Evolutionary conservation across 1,284 basidiomycete genomes (phyloP).

Genomic region (Ustilago xerochloae): DNA sequence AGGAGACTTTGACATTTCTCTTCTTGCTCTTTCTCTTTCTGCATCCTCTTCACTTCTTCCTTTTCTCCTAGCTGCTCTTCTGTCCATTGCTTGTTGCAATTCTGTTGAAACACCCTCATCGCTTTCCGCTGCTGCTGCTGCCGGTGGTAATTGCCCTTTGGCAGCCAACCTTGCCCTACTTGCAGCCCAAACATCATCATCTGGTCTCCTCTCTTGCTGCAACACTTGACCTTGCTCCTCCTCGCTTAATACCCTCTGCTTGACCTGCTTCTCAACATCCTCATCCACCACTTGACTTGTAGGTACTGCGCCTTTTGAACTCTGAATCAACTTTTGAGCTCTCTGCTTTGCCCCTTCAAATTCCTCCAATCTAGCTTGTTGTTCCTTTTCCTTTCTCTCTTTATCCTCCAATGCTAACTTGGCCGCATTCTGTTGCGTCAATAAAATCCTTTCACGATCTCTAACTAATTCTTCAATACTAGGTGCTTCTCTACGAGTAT

Average conservation of each 20-base stretch:
- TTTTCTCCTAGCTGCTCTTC: slow-evolving; percentile 28
- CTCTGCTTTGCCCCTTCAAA: slow-evolving; percentile 13
- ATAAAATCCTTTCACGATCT: slow-evolving; percentile 24
- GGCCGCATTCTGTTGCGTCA: slow-evolving; percentile 34
- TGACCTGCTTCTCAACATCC: neutral
- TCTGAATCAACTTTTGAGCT: slow-evolving; percentile 17
- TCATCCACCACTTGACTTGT: slow-evolving; percentile 24
- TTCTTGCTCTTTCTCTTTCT: slow-evolving; percentile 26
- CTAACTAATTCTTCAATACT: slow-evolving; percentile 47
- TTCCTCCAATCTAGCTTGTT: slow-evolving; percentile 16
- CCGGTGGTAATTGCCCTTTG: slow-evolving; percentile 19
- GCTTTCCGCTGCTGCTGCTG: neutral
- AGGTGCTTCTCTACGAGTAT: slow-evolving; percentile 56
- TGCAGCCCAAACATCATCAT: slow-evolving; percentile 44
- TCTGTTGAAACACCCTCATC: neutral
- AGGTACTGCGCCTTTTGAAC: neutral
- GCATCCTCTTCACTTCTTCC: slow-evolving; percentile 11
- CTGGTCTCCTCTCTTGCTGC: slow-evolving; percentile 19
- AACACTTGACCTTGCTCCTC: neutral
- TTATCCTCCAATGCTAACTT: slow-evolving; percentile 26
- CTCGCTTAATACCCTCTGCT: neutral
- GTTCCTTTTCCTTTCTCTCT: slow-evolving; percentile 8
- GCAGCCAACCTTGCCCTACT: slow-evolving; percentile 37
- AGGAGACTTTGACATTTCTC: slow-evolving; percentile 45
- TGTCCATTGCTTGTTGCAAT: slow-evolving; percentile 30